Base-by-base conservation (phyloP, 2,329 filamentous ascomycete genomes). In the Beauveria scarabaeidicola region DNA sequence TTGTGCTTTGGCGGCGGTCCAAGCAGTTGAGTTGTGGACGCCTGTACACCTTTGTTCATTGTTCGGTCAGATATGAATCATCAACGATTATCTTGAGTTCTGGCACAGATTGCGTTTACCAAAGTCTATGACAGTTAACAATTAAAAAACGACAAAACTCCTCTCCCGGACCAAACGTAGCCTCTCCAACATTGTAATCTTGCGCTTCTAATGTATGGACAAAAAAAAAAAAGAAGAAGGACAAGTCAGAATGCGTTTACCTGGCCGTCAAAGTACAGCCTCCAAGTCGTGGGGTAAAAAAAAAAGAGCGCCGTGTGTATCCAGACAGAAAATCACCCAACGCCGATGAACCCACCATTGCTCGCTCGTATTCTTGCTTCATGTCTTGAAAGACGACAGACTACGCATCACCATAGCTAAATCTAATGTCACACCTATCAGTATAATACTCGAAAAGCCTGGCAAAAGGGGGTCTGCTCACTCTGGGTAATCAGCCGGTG, bases 401-500 rank as follows among this genome's bases (percentile, higher is more conserved):
- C 62, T 72, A 78, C 48, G 74, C 69, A 59, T 78, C 75, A 19
- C 69, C 71, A 59, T 77, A 78, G 11, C 67, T 69, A 61, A 76
- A 78, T 44, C 75, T 76, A 52, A 15, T 36, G 23, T 41, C 13
- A 1, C 11, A 19, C 38, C 60, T 21, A 56, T 66, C 58, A 66
- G 63, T 38, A 38, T 27, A n/a, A 11, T 21, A 17, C 5, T 19
- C 23, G 5, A 1, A 27, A 4, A 17, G 21, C 32, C 5, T 17
- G 19, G 7, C 1, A n/a, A n/a, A 1, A 27, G 5, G 65, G 9
- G 9, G 3, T 3, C 17, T 29, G 17, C 78, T 71, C 69, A 80
- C 78, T 78, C 75, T 32, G 74, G 63, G 38, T 68, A 65, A 63
- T 77, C 80, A 8, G 70, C 67, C 29, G 78, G 74, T 4, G 72